Conservation (phyloP, 2,329 filamentous ascomycete genomes). For the Sporothrix curviconia region DNA sequence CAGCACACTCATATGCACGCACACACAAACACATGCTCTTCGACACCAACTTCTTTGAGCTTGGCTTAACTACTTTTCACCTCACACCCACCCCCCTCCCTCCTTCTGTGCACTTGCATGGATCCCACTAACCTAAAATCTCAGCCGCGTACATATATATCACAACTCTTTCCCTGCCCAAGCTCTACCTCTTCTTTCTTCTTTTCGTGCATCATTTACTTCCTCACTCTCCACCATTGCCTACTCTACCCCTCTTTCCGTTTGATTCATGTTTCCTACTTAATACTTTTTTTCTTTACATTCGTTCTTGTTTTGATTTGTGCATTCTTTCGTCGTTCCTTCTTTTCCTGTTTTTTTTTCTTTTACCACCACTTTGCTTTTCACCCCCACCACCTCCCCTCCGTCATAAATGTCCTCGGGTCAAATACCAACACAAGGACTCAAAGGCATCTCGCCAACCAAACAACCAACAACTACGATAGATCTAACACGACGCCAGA, state of each 20-base stretch:
- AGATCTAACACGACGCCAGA: slow-evolving; percentile 1
- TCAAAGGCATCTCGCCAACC: slow-evolving; percentile 6
- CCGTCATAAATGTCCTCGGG: slow-evolving; percentile 18
- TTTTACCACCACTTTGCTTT: background rate
- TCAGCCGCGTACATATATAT: slow-evolving; percentile 11
- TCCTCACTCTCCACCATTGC: background rate
- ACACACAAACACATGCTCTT: background rate
- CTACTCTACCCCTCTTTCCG: background rate
- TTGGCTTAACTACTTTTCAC: background rate
- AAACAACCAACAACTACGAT: background rate
- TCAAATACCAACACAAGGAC: slow-evolving; percentile 11
- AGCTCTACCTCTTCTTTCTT: slow-evolving; percentile 1
- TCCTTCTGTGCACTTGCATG: slow-evolving; percentile 10
- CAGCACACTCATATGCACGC: background rate
- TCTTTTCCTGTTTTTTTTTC: background rate
- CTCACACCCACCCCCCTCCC: background rate
- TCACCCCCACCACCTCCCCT: too few relatives aligned
- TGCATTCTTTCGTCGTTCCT: background rate
- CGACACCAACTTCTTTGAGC: background rate
- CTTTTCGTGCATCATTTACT: background rate
- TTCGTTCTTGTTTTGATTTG: background rate
- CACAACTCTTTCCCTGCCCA: slow-evolving; percentile 2
- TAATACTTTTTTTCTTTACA: background rate
- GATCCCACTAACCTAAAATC: slow-evolving; percentile 13
- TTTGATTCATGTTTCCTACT: background rate